Evolutionary conservation across 176 grass and related monocot genomes (phyloP).

Genomic region (Hsuehochloa calcarea): DNA sequence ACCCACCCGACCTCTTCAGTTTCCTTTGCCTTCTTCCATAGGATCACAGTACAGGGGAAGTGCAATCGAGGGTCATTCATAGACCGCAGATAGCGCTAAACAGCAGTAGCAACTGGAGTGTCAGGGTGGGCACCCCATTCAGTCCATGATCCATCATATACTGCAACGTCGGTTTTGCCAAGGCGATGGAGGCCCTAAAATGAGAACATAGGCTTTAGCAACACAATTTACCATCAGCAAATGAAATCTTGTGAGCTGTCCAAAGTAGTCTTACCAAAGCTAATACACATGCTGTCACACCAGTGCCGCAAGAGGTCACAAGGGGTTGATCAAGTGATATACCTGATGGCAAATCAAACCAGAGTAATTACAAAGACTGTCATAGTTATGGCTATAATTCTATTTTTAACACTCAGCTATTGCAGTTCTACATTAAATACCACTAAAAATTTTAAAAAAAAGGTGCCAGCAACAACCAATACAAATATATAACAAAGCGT

Average conservation of each 20-base stretch:
- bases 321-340: conserved; percentile 75
- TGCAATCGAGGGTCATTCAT: background rate
- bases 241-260: background rate
- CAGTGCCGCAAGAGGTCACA: conserved; percentile 79
- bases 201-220: background rate
- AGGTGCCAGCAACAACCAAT: background rate
- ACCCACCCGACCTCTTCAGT: background rate
- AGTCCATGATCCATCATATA: conserved; percentile 91
- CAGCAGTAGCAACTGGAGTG: conserved; percentile 54
- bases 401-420: background rate
- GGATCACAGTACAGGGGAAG: background rate
- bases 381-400: background rate
- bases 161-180: conserved; percentile 64
- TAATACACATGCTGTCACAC: conserved; percentile 91
- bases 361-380: conserved; percentile 1
- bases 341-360: conserved; percentile 43
- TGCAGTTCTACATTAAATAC: background rate
- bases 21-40: background rate
- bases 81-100: background rate
- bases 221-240: background rate
- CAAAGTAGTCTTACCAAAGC: conserved; percentile 53
- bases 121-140: conserved; percentile 79
- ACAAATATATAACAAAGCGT: background rate
- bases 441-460: background rate
- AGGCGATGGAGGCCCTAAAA: conserved; percentile 76